phyloP scores from a whole-genome alignment of 208 protist species.

The Strigomonas culicis region DNA sequence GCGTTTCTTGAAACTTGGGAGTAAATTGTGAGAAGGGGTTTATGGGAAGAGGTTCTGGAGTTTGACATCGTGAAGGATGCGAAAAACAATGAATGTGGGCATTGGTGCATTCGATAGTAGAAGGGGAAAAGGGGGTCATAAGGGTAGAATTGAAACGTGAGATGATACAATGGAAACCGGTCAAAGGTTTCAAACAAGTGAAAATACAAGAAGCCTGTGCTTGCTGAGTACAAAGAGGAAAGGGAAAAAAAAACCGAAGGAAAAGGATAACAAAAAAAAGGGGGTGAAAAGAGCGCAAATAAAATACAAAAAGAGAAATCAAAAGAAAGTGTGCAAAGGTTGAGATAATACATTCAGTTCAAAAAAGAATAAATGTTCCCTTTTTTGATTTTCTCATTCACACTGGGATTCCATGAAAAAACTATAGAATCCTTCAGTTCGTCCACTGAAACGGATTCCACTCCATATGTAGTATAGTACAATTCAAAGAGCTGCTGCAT shows the following conservation, averaged over 20 bases:
- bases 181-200: neutral
- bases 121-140: neutral
- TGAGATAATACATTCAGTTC: neutral
- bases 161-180: neutral
- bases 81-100: neutral
- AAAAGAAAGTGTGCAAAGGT: neutral
- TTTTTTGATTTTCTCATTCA: slow-evolving; percentile 24
- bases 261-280: slow-evolving; percentile 8
- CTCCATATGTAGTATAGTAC: slow-evolving; percentile 58
- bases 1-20: no score
- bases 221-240: slow-evolving; percentile 5
- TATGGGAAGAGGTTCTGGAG: neutral
- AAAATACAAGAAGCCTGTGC: slow-evolving; percentile 6
- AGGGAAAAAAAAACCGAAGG: neutral
- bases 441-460: slow-evolving; percentile 31
- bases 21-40: neutral
- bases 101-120: neutral
- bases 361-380: slow-evolving; percentile 41
- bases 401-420: slow-evolving; percentile 41
- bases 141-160: neutral
- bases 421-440: slow-evolving; percentile 33
- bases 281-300: neutral
- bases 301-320: slow-evolving; percentile 4
- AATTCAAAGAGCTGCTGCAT: slow-evolving; percentile 56
- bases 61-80: no score